Evolutionary conservation across 1,139 yeast genomes (phyloP), one percentile per base, ranked within the genome.

Genomic region (Arxiozyma heterogenica): DNA sequence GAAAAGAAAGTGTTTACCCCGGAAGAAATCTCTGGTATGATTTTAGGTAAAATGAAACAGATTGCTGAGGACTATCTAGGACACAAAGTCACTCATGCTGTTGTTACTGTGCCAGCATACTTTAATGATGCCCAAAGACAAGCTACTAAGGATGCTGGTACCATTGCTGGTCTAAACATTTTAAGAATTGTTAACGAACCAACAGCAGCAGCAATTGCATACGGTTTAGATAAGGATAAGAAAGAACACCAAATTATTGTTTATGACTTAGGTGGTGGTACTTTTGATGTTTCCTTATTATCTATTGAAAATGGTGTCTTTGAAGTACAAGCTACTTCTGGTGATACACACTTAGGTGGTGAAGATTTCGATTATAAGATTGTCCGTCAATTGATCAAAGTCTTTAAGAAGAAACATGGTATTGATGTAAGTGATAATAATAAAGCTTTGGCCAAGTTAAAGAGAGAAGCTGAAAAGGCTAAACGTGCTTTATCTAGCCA

Each of bases 71-170:
- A 87, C 66, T 88, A 87, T 74, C 78, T 89, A 64, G 96, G 96
- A 62, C 81, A 84, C 70, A 81, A 84, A 71, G 95, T 89, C 60
- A 86, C 94, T 54, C 94, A 90, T 66, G 96, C 96, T 44, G 97
- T 90, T 61, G 95, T 90, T 60, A 90, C 97, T 50, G 97, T 90
- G 57, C 96, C 97, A 59, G 97, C 97, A 54, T 90, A 90, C 75
- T 90, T 90, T 77, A 90, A 89, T 72, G 96, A 90, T 75, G 95
- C 96, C 59, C 97, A 90, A 77, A 85, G 96, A 78, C 96, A 89
- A 74, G 96, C 96, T 61, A 57, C 59, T 59, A 89, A 89, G 77
- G 96, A 89, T 71, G 96, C 96, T 52, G 96, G 96, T 77, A 82
- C 87, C 56, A 89, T 89, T 77, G 95, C 96, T 51, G 96, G 96